Evolutionary conservation across 73 alveolate species (phyloP).

Genomic region (Uronychia setigera): DNA sequence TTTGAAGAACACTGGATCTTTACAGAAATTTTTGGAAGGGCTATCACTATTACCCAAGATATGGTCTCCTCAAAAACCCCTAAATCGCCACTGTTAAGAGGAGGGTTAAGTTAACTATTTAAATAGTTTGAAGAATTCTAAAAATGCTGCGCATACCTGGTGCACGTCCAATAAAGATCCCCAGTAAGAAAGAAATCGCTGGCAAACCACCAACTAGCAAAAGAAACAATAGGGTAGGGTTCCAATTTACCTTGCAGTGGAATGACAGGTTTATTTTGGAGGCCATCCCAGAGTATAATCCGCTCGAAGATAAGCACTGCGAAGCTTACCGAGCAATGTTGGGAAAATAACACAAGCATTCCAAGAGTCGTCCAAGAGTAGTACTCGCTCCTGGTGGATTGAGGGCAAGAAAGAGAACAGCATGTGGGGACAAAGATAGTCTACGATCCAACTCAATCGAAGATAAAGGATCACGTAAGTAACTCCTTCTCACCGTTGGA

Average conservation of each 20-base stretch:
- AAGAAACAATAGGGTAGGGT: no score
- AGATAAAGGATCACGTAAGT: constrained; percentile 5
- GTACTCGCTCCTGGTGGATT: not conserved
- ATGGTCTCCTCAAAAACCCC: no score
- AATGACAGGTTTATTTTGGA: not conserved
- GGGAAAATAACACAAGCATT: not conserved
- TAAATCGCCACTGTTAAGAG: no score
- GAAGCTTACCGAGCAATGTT: not conserved
- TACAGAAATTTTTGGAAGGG: no score
- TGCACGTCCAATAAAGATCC: constrained; percentile 8
- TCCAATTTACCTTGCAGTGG: constrained; percentile 1
- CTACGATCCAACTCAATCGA: constrained; percentile 1
- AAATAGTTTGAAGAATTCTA: no score
- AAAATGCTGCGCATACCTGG: constrained; percentile 6
- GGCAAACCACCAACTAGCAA: no score
- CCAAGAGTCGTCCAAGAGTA: not conserved
- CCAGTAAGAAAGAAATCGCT: constrained; percentile 2
- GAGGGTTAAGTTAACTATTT: no score
- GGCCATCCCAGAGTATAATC: constrained; percentile 5
- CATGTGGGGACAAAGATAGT: not conserved
- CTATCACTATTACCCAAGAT: no score
- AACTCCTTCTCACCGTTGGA: not conserved
- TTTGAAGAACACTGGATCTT: no score
- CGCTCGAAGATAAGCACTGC: not conserved
- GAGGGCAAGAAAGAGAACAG: not conserved